A percentile compares a stretch with the other conserved stretches of the same genome.
Evolutionary conservation across 169 alveolate genomes (phyloP).

Genomic region (Eimeria praecox): DNA sequence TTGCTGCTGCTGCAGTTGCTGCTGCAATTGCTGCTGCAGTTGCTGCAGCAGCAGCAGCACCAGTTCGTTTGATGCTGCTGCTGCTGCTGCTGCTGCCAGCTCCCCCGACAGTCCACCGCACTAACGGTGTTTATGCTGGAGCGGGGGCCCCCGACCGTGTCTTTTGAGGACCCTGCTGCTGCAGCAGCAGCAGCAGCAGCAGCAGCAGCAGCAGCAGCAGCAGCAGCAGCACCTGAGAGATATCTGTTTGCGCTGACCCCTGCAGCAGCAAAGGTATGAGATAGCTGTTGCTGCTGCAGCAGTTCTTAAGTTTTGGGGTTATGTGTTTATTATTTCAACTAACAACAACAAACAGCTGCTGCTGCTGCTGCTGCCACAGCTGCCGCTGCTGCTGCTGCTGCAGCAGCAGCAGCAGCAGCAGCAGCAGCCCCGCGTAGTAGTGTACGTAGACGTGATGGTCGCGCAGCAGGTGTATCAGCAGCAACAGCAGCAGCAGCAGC

Average conservation of each 20-base stretch:
- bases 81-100: constrained; percentile 11
- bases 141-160: constrained; percentile 11
- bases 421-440: constrained; percentile 12
- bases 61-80: no score
- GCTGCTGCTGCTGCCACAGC: constrained; percentile 50
- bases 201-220: constrained; percentile 38
- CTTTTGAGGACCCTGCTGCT: background rate
- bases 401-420: constrained; percentile 32
- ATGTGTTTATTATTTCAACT: background rate
- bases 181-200: background rate
- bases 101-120: background rate
- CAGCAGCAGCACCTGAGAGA: constrained; percentile 16
- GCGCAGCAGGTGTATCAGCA: background rate
- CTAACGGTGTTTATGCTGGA: background rate
- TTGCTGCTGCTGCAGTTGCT: constrained; percentile 24
- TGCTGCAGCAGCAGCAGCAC: no score
- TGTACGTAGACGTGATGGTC: background rate
- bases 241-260: background rate
- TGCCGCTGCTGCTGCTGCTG: background rate
- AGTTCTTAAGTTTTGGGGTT: background rate
- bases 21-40: background rate
- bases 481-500: constrained; percentile 7
- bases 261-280: background rate
- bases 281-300: constrained; percentile 24
- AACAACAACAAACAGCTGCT: constrained; percentile 2